phyloP scores from a whole-genome alignment of 148 eudicot genomes.

The Camellia granthamiana region DNA sequence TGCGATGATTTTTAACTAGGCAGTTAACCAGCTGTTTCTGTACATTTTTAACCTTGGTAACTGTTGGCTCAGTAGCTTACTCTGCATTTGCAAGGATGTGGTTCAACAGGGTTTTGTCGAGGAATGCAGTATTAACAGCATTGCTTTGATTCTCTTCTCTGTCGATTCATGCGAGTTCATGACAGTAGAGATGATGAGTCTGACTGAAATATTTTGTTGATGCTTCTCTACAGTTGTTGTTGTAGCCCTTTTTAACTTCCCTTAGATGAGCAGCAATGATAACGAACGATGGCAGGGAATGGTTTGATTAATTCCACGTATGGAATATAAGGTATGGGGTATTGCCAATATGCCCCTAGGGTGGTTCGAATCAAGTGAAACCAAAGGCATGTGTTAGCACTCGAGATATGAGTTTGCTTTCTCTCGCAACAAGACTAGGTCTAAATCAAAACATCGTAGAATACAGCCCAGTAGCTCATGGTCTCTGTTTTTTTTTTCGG shows the following conservation, averaged over 20 bases:
- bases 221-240: background rate
- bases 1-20: background rate
- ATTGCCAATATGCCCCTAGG: no score
- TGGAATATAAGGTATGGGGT: no score
- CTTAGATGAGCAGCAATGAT: background rate
- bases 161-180: background rate
- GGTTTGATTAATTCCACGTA: no score
- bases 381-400: no score
- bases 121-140: background rate
- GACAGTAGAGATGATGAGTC: background rate
- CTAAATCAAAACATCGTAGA: no score
- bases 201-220: background rate
- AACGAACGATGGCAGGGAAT: no score
- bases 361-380: no score
- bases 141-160: no score
- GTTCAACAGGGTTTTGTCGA: background rate
- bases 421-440: no score
- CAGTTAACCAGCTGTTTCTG: background rate
- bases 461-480: no score
- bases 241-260: background rate
- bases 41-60: background rate
- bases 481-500: no score
- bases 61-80: background rate
- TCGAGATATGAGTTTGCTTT: no score
- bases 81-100: background rate